Evolutionary conservation across 2,329 filamentous ascomycete species (phyloP), one percentile per base, ranked within the genome.

Genomic region (Thelonectria olida): DNA sequence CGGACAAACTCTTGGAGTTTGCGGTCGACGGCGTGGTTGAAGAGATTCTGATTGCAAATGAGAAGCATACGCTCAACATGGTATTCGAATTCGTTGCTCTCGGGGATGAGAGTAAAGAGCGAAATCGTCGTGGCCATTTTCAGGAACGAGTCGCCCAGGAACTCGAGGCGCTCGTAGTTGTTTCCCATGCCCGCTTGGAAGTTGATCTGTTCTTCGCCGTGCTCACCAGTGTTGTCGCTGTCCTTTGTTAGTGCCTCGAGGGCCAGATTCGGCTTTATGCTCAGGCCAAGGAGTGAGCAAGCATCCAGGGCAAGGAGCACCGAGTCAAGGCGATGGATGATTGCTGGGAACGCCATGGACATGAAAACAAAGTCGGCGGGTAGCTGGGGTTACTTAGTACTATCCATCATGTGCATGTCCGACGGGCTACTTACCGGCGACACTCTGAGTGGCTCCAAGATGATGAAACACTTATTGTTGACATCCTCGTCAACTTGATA

Each of bases 51-150:
- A 76, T 99, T 99, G 84, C 93, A 97, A 15, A 98, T 85, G 70
- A 98, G 85, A 19, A 90, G 74, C 95, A 98, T 98, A 15, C 96
- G 89, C 68, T 93, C 90, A 7, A 97, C 92, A 72, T 99, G 96
- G 68, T 92, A 96, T 57, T 92, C 88, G 49, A 90, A 96, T 72
- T 99, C 96, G 66, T 93, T 88, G 63, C 91, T 88, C 48, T 91
- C 86, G 0, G 93, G 92, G 19, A 91, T 88, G 25, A 88, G 84
- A 1, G 90, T 90, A 73, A 91, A 98, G 0, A 97, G 82, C 1
- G 93, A 89, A 54, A 99, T 93, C 0, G 94, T 95, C 0, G 95
- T 97, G 10, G 92, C 92, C 89, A 97, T 95, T 78, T 99, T 99
- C 61, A 99, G 83, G 71, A 97, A 97, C 31, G 90, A 92, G 74